Conservation (phyloP, 257 asterid genomes). For the Solanum etuberosum region DNA sequence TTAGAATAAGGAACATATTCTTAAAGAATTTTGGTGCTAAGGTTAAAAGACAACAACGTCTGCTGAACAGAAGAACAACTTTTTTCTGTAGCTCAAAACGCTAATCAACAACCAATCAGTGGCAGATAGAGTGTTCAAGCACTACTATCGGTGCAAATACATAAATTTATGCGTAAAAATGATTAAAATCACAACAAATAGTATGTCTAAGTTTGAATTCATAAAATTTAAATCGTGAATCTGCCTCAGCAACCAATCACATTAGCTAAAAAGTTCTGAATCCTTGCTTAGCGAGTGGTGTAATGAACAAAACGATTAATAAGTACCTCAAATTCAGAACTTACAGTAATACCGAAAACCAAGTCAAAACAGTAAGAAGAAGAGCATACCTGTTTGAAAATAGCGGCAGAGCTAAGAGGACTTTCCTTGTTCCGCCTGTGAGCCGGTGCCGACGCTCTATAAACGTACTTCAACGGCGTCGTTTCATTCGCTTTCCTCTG, state of each 20-base stretch:
- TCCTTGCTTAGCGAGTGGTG: background rate
- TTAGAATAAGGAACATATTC: background rate
- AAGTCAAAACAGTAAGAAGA: background rate
- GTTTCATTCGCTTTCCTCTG: slow-evolving; percentile 19
- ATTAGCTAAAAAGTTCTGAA: background rate
- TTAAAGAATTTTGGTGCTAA: background rate
- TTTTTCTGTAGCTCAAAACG: background rate
- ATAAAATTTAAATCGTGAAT: too few relatives aligned
- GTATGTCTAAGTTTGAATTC: background rate
- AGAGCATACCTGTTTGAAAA: slow-evolving; percentile 64
- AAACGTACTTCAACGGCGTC: slow-evolving; percentile 32
- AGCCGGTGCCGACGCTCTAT: slow-evolving; percentile 83
- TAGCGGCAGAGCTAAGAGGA: slow-evolving; percentile 94
- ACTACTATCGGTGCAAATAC: background rate
- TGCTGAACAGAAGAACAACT: background rate
- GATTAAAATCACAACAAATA: background rate
- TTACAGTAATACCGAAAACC: too few relatives aligned
- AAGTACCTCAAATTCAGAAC: background rate
- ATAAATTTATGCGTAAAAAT: too few relatives aligned
- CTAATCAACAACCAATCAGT: background rate
- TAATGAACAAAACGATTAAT: background rate
- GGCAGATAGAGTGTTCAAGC: background rate
- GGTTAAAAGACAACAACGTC: background rate
- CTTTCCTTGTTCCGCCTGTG: slow-evolving; percentile 80
- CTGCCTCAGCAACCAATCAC: background rate